A percentile compares a stretch with the other conserved stretches of the same genome.
Conservation (phyloP, 2,329 filamentous ascomycete species). For the Meredithiella fracta region DNA sequence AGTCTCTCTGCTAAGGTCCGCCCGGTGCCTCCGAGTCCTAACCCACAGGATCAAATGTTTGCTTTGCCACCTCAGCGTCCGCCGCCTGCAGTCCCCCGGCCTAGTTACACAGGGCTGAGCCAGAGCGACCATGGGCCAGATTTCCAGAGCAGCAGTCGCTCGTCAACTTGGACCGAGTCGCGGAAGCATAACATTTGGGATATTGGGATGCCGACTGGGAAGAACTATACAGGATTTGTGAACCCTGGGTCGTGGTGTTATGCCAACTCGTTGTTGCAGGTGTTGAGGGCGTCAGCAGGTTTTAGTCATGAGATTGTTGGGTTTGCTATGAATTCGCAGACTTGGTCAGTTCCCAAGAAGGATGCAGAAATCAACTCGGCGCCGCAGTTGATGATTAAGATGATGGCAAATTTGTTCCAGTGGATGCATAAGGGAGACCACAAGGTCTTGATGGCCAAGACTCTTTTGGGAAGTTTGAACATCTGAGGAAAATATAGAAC, state of each 20-base stretch:
- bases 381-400: slow-evolving; percentile 43
- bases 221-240: slow-evolving; percentile 44
- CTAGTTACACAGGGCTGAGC: slow-evolving; percentile 25
- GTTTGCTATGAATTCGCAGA: slow-evolving; percentile 37
- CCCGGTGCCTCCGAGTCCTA: slow-evolving; percentile 5
- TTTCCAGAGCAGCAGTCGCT: slow-evolving; percentile 20
- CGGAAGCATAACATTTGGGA: not conserved
- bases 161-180: slow-evolving; percentile 1
- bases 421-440: slow-evolving; percentile 39
- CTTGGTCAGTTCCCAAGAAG: slow-evolving; percentile 53
- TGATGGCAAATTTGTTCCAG: slow-evolving; percentile 41
- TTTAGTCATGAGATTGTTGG: slow-evolving; percentile 49
- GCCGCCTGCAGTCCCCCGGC: slow-evolving; percentile 61
- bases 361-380: slow-evolving; percentile 35
- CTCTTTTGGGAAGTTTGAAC: slow-evolving; percentile 36
- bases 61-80: slow-evolving; percentile 14
- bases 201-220: slow-evolving; percentile 19
- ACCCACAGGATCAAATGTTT: slow-evolving; percentile 11
- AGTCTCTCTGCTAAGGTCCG: slow-evolving; percentile 17
- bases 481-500: not conserved
- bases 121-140: slow-evolving; percentile 8
- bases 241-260: slow-evolving; percentile 81
- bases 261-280: slow-evolving; percentile 81
- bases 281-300: slow-evolving; percentile 55
- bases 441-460: slow-evolving; percentile 34